Evolutionary conservation across 345 rosid genomes (phyloP).

Genomic region (Conringia planisiliqua): DNA sequence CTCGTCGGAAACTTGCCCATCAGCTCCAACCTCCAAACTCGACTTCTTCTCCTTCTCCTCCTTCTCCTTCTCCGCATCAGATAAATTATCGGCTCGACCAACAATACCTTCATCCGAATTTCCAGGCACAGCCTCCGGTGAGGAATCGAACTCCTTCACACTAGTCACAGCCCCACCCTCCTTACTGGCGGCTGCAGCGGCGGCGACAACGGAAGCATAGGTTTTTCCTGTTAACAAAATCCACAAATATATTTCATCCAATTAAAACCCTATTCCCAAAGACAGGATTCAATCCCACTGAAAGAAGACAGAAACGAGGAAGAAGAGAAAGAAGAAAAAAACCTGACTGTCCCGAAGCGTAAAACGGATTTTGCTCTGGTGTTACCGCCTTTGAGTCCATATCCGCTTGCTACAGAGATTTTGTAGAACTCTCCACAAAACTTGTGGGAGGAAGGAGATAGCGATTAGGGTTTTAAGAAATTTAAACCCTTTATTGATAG

Average conservation of each 20-base stretch:
- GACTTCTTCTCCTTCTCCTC: constrained; percentile 24
- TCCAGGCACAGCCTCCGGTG: constrained; percentile 26
- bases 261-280: constrained; percentile 28
- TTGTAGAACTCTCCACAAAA: constrained; percentile 11
- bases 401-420: constrained; percentile 2
- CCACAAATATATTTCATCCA: not conserved
- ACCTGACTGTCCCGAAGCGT: constrained; percentile 45
- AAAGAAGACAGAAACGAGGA: not conserved
- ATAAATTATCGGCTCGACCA: constrained; percentile 12
- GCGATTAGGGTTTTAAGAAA: constrained; percentile 5
- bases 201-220: constrained; percentile 36
- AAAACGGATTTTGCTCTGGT: constrained; percentile 23
- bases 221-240: constrained; percentile 19
- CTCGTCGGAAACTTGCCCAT: not conserved
- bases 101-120: constrained; percentile 1
- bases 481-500: not conserved
- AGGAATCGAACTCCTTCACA: constrained; percentile 47
- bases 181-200: constrained; percentile 26
- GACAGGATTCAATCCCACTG: constrained; percentile 10
- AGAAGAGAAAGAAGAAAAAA: constrained; percentile 17
- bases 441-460: constrained; percentile 5
- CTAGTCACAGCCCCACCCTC: constrained; percentile 49
- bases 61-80: not conserved
- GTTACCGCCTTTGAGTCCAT: constrained; percentile 49
- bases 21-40: constrained; percentile 21